Percentiles rank a stretch among this genome's conserved stretches.
Conservation (phyloP, 176 grass and related monocot genomes). For the Eragrostis nindensis region DNA sequence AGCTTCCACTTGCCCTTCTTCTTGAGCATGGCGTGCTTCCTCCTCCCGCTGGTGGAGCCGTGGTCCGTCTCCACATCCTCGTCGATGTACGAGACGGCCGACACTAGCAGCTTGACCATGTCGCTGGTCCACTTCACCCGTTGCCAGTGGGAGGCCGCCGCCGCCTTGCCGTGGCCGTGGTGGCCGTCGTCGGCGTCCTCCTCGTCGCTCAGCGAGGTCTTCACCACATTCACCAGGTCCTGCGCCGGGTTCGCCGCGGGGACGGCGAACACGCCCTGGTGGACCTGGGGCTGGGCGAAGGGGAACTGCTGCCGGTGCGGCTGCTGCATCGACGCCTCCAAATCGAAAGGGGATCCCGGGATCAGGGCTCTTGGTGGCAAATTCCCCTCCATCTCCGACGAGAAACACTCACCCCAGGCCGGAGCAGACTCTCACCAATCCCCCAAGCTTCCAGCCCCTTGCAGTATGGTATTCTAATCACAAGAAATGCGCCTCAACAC, state of each 20-base stretch:
- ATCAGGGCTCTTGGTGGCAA: constrained; percentile 43
- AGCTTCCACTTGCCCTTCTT: constrained; percentile 79
- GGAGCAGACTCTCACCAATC: neutral
- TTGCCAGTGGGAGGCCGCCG: constrained; percentile 52
- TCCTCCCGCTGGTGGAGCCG: constrained; percentile 26
- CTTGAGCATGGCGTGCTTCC: constrained; percentile 60
- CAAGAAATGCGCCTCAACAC: constrained; percentile 4
- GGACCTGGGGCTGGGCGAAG: constrained; percentile 29
- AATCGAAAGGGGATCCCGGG: constrained; percentile 30
- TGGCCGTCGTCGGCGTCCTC: constrained; percentile 50
- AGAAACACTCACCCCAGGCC: neutral
- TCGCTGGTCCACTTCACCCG: constrained; percentile 72
- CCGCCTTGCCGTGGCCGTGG: constrained; percentile 31
- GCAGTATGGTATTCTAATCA: neutral
- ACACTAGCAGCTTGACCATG: constrained; percentile 78
- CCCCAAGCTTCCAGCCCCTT: neutral
- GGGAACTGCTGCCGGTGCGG: constrained; percentile 32
- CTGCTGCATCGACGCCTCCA: constrained; percentile 29
- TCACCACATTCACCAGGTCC: constrained; percentile 40
- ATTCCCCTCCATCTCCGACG: constrained; percentile 51
- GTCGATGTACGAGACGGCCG: constrained; percentile 69
- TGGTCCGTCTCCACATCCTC: constrained; percentile 42
- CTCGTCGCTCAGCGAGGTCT: constrained; percentile 44
- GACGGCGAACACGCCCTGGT: constrained; percentile 25
- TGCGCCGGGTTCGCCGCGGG: constrained; percentile 25